These are phyloP conservation scores for Lojkania enalia DNA, from an alignment of 2,329 filamentous ascomycete genomes.

Conservation along the genomic window DNA sequence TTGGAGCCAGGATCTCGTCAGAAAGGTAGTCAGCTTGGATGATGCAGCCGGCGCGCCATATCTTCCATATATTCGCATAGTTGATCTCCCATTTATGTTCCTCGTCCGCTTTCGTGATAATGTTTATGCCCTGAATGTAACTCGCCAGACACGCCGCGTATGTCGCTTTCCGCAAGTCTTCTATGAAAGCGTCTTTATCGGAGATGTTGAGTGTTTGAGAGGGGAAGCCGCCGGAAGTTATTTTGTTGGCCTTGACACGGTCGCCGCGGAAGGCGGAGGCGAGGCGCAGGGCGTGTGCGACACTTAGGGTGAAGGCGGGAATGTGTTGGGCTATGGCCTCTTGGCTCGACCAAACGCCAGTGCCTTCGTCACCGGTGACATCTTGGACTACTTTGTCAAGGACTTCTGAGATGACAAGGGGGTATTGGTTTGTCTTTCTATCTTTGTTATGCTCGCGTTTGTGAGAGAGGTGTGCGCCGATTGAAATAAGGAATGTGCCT, in stretches of 20 bases:
- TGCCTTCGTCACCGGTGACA: conserved; percentile 67
- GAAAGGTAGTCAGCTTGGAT: conserved; percentile 69
- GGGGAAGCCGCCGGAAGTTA: conserved; percentile 48
- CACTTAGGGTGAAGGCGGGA: conserved; percentile 65
- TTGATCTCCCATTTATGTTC: conserved; percentile 63
- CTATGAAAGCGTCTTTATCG: conserved; percentile 53
- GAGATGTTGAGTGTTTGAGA: conserved; percentile 39
- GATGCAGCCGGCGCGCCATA: conserved; percentile 73
- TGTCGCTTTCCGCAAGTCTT: conserved; percentile 62
- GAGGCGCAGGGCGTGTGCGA: conserved; percentile 65
- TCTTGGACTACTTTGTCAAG: conserved; percentile 74
- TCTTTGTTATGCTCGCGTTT: conserved; percentile 46
- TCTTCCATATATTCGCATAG: conserved; percentile 57
- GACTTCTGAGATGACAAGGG: conserved; percentile 62
- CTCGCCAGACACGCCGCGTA: conserved; percentile 65
- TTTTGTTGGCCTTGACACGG: conserved; percentile 56
- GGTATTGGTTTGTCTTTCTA: conserved; percentile 23
- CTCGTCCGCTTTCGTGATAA: conserved; percentile 62
- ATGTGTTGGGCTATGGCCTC: conserved; percentile 66
- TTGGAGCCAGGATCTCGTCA: conserved; percentile 56
- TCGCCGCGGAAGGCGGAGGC: conserved; percentile 65
- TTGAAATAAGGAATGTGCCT: conserved; percentile 65
- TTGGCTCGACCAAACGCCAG: conserved; percentile 66
- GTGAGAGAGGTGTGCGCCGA: conserved; percentile 64
- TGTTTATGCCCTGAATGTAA: conserved; percentile 67